A percentile compares a stretch with the other conserved stretches of the same genome.
These are phyloP conservation scores for Achaetomium macrosporum DNA, from an alignment of 2,329 filamentous ascomycete genomes.

Conservation along the genomic window DNA sequence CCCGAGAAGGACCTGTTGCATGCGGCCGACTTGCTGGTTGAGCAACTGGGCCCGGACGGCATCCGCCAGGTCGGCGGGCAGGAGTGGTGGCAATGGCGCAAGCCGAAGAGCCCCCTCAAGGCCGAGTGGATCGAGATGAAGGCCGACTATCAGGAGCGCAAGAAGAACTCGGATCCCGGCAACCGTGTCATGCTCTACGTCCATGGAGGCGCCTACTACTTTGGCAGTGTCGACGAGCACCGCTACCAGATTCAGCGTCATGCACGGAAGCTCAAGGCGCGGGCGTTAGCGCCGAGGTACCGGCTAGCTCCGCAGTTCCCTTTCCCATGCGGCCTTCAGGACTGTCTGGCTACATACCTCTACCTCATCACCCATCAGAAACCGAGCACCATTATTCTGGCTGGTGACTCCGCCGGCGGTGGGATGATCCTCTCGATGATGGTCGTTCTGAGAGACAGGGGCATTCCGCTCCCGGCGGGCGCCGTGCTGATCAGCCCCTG, in stretches of 20 bases:
- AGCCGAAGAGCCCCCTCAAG: conserved; percentile 57
- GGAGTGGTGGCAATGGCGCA: conserved; percentile 87
- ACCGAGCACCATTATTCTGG: conserved; percentile 75
- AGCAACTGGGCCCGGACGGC: conserved; percentile 73
- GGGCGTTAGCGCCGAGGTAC: conserved; percentile 82
- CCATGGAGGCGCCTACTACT: conserved; percentile 92
- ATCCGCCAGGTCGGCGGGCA: conserved; percentile 70
- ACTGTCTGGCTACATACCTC: conserved; percentile 84
- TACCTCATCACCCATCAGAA: conserved; percentile 72
- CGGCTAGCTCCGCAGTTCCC: conserved; percentile 89
- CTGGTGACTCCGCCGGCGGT: conserved; percentile 88
- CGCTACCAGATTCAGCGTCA: conserved; percentile 97
- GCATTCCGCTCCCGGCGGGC: conserved; percentile 78
- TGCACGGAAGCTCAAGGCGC: conserved; percentile 85
- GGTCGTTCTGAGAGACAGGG: conserved; percentile 74
- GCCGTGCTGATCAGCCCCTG: conserved; percentile 89
- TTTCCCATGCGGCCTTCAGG: conserved; percentile 87
- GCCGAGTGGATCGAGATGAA: conserved; percentile 98
- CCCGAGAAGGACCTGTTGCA: conserved; percentile 55
- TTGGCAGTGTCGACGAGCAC: conserved; percentile 92
- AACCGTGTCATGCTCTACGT: conserved; percentile 87
- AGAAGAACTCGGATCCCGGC: conserved; percentile 51
- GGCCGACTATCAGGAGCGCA: conserved; percentile 68
- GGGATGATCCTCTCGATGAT: conserved; percentile 82
- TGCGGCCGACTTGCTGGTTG: conserved; percentile 61